Evolutionary conservation across 768 basidiomycete genomes (phyloP).

Genomic region (Auriscalpium vulgare): DNA sequence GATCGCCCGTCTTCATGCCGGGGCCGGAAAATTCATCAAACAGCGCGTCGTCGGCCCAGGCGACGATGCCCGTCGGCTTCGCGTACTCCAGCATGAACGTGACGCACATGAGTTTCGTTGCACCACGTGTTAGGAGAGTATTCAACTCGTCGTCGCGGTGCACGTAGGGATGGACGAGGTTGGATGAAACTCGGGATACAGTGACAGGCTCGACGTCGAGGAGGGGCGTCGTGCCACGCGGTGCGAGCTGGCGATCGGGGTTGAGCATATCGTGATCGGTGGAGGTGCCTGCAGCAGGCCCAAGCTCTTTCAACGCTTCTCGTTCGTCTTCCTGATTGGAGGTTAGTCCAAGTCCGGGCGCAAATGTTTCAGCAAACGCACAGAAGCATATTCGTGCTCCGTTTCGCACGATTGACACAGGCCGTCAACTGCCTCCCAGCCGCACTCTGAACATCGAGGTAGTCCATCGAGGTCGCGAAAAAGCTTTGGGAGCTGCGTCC

Average conservation of each 20-base stretch:
- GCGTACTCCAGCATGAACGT: neutral
- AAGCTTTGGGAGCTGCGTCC: too few relatives aligned
- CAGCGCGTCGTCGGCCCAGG: constrained; percentile 25
- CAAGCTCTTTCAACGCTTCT: too few relatives aligned
- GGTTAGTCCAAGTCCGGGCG: too few relatives aligned
- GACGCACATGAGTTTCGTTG: constrained; percentile 13
- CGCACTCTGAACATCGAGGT: constrained; percentile 15
- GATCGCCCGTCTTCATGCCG: constrained; percentile 25
- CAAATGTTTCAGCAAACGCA: neutral
- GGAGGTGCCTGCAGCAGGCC: constrained; percentile 1
- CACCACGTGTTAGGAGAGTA: constrained; percentile 25
- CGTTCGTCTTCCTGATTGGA: too few relatives aligned
- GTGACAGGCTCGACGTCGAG: constrained; percentile 7
- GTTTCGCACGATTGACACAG: constrained; percentile 20
- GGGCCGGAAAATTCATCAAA: constrained; percentile 28
- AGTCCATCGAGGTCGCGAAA: too few relatives aligned
- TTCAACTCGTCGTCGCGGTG: constrained; percentile 19
- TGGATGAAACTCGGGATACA: neutral
- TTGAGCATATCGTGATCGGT: constrained; percentile 18
- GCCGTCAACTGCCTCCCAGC: constrained; percentile 25
- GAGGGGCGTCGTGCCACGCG: constrained; percentile 27
- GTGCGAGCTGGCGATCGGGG: constrained; percentile 19
- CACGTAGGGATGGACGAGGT: neutral
- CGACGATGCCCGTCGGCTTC: constrained; percentile 14
- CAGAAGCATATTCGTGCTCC: constrained; percentile 9